Conservation (phyloP, 1,284 basidiomycete species). For the Leccinum fallax region DNA sequence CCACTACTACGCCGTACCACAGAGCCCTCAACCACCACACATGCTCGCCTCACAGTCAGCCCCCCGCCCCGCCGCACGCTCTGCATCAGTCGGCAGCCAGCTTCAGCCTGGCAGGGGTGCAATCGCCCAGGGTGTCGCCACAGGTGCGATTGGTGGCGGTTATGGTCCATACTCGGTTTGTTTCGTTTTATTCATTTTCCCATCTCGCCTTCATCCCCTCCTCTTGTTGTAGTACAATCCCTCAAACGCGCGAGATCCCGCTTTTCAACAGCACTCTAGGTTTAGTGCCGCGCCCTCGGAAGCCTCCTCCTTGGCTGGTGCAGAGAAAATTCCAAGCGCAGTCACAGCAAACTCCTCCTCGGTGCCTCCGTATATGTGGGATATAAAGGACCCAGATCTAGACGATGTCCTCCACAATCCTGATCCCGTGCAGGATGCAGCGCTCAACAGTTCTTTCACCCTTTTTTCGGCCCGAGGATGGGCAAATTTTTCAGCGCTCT, state of each 20-base stretch:
- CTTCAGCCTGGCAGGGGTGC: slow-evolving; percentile 49
- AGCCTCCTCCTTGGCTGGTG: slow-evolving; percentile 47
- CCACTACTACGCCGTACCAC: slow-evolving; percentile 49
- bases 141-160: slow-evolving; percentile 68
- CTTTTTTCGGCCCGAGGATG: slow-evolving; percentile 73
- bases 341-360: slow-evolving; percentile 41
- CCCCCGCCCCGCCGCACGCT: slow-evolving; percentile 32
- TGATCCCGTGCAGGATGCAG: slow-evolving; percentile 63
- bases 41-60: slow-evolving; percentile 36
- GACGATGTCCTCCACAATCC: slow-evolving; percentile 80
- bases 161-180: slow-evolving; percentile 82
- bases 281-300: slow-evolving; percentile 68
- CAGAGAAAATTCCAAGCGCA: slow-evolving; percentile 39
- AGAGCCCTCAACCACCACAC: slow-evolving; percentile 43
- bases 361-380: slow-evolving; percentile 70
- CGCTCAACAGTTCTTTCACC: slow-evolving; percentile 57
- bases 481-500: slow-evolving; percentile 64
- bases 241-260: slow-evolving; percentile 43
- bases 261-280: slow-evolving; percentile 47
- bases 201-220: slow-evolving; percentile 4
- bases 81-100: slow-evolving; percentile 34
- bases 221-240: slow-evolving; percentile 57
- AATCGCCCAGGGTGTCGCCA: slow-evolving; percentile 70
- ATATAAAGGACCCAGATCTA: slow-evolving; percentile 69
- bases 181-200: slow-evolving; percentile 14